Evolutionary conservation across 2,329 filamentous ascomycete species (phyloP).

Genomic region (Colletotrichum scovillei): DNA sequence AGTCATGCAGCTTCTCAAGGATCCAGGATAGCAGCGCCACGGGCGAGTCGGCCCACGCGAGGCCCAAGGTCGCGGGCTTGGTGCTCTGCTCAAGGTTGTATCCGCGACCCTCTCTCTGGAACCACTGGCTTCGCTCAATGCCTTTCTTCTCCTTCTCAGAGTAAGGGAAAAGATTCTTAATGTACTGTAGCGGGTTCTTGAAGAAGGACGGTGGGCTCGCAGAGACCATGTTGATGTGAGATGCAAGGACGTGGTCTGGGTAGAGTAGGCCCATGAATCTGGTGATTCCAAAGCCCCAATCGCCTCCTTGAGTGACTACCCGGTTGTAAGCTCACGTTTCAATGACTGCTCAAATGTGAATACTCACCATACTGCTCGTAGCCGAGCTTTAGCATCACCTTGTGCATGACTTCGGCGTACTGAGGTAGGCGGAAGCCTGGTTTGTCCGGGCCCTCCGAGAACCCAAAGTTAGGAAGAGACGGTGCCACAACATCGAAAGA

Average conservation of each 20-base stretch:
- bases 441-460: constrained; percentile 53
- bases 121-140: constrained; percentile 66
- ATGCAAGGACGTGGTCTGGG: constrained; percentile 66
- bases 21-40: constrained; percentile 81
- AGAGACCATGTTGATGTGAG: constrained; percentile 69
- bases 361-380: constrained; percentile 67
- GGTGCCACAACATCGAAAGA: constrained; percentile 69
- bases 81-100: constrained; percentile 73
- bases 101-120: constrained; percentile 64
- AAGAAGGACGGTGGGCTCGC: constrained; percentile 60
- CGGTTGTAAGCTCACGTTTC: constrained; percentile 31
- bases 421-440: constrained; percentile 46
- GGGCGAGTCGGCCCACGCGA: constrained; percentile 76
- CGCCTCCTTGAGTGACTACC: constrained; percentile 70
- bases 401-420: constrained; percentile 68
- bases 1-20: constrained; percentile 83
- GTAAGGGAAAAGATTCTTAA: constrained; percentile 68
- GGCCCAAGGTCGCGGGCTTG: constrained; percentile 79
- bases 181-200: constrained; percentile 65
- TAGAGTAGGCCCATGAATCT: constrained; percentile 70
- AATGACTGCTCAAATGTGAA: constrained; percentile 32
- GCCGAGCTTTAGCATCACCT: constrained; percentile 75
- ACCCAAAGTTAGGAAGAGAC: constrained; percentile 65
- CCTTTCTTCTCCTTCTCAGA: constrained; percentile 62
- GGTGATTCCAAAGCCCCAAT: constrained; percentile 77